These are phyloP conservation scores for Orbilia quercus DNA, from an alignment of 2,329 filamentous ascomycete genomes.

Conservation along the genomic window DNA sequence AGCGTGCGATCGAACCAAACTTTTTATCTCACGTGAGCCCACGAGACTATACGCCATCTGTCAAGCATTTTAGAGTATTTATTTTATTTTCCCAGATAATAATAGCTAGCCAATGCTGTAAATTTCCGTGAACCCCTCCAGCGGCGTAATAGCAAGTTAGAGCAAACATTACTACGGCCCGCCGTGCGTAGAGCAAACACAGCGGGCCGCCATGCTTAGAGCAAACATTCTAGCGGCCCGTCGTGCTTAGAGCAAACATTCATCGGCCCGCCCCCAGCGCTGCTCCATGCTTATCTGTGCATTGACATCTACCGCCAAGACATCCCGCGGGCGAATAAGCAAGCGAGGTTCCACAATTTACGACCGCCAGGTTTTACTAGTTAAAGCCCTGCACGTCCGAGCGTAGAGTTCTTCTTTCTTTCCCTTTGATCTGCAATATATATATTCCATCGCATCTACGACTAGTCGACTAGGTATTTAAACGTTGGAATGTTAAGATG, in stretches of 20 bases:
- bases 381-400: not conserved
- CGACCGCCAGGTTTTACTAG: not conserved
- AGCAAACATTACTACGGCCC: constrained; percentile 12
- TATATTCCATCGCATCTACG: no score
- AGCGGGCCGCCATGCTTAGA: constrained; percentile 1
- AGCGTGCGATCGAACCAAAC: not conserved
- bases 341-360: not conserved
- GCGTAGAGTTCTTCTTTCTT: no score
- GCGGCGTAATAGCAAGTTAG: constrained; percentile 2
- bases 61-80: no score
- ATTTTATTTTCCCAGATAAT: not conserved
- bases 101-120: not conserved
- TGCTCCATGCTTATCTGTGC: not conserved
- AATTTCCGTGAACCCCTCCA: not conserved
- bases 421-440: no score
- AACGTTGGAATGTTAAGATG: no score
- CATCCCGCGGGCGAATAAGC: not conserved
- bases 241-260: constrained; percentile 3
- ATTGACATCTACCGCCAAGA: not conserved
- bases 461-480: no score
- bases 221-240: constrained; percentile 24
- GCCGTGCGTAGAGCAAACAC: constrained; percentile 11
- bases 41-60: not conserved
- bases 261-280: not conserved
- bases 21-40: not conserved